Evolutionary conservation across 352 stramenopile genomes (phyloP), one percentile per base, ranked within the genome.

Genomic region (Phytopythium helicoides): DNA sequence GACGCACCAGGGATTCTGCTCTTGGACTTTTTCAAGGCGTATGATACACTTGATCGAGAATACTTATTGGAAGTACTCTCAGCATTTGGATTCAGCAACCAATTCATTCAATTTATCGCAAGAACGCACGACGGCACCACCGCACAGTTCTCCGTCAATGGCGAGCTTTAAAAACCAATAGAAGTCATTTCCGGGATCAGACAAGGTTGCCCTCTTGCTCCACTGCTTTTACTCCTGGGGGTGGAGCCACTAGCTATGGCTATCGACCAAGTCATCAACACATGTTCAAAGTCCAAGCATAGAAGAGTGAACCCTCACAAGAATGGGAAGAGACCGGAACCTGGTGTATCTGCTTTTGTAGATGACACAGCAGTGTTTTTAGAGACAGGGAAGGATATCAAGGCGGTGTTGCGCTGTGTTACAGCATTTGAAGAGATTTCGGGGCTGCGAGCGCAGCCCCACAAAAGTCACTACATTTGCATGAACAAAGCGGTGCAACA

Each of bases 131-230:
- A 12, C 4, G 35, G 35, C 6, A 40, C 35, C 10, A 15, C 35
- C 4, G 35, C 35, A 3, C 4, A 3, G 4, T 40, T 40, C 19
- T n/a, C 16, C 4, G 35, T 40, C 3, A 40, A 40, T n/a, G 35
- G 35, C 4, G 12, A 40, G 35, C 35, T 5, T n/a, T 40, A 12
- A 6, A n/a, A 3, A 3, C 4, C 35, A 15, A 14, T 14, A 4
- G 3, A 6, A 3, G 52, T 71, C 0, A 8, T 1, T 0, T 62
- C 56, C 0, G 65, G 57, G 2, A 70, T 74, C 4, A 44, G 56
- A 4, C 65, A 68, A 45, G 54, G 59, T 0, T 74, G 56, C 36
- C 60, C 61, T 6, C 33, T 70, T 0, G 65, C 65, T 26, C 60
- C 59, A 0, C 35, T 73, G 1, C 46, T 68, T 4, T 69, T 73